Conservation (phyloP, 805 yeast genomes). For the Pichia phayaonensis region DNA sequence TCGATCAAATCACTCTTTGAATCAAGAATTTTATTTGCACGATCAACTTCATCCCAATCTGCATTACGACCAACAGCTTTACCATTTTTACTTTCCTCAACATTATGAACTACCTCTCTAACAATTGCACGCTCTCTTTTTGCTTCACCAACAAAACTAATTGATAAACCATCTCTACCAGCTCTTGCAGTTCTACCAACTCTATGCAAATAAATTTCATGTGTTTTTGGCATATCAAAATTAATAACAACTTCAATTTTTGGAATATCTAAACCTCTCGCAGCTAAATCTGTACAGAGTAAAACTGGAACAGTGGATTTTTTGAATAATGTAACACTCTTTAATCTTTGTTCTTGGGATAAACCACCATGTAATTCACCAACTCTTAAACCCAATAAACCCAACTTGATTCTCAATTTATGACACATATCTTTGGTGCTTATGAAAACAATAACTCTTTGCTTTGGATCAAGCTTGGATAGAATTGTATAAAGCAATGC, state of each 20-base stretch:
- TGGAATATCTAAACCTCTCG: slow-evolving; percentile 98
- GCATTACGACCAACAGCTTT: slow-evolving; percentile 83
- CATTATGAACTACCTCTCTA: slow-evolving; percentile 77
- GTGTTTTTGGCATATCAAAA: slow-evolving; percentile 90
- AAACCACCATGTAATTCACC: slow-evolving; percentile 79
- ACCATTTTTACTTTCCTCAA: slow-evolving; percentile 38
- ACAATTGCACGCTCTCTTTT: slow-evolving; percentile 84
- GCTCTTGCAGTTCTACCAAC: slow-evolving; percentile 99
- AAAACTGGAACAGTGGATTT: slow-evolving; percentile 76
- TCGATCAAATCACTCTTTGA: slow-evolving; percentile 52
- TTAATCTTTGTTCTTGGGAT: slow-evolving; percentile 88
- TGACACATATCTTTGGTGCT: slow-evolving; percentile 90
- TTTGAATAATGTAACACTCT: slow-evolving; percentile 75
- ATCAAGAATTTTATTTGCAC: slow-evolving; percentile 52
- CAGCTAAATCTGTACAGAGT: slow-evolving; percentile 95
- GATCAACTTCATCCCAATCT: slow-evolving; percentile 83
- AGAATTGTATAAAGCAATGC: slow-evolving; percentile 71
- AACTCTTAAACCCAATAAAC: slow-evolving; percentile 68
- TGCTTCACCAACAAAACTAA: slow-evolving; percentile 89
- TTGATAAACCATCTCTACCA: slow-evolving; percentile 90
- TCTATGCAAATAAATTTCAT: slow-evolving; percentile 90
- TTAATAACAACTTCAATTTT: slow-evolving; percentile 92
- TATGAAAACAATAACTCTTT: slow-evolving; percentile 82
- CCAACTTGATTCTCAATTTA: slow-evolving; percentile 65
- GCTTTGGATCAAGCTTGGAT: slow-evolving; percentile 54